Conservation (phyloP, 2,329 filamentous ascomycete species). For the Macroventuria anomochaeta region DNA sequence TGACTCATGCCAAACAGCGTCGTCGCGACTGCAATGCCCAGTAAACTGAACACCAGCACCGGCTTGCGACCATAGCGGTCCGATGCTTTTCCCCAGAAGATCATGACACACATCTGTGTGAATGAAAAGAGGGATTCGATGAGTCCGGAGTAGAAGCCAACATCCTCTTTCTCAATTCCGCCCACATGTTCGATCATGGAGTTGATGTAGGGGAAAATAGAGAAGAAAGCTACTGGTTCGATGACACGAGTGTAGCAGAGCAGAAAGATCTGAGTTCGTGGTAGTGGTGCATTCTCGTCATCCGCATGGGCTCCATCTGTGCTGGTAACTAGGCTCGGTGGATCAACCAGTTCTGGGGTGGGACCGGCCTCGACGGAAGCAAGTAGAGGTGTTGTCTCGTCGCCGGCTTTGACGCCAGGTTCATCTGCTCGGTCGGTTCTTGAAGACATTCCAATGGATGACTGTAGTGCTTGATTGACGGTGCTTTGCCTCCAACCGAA, state of each 20-base stretch:
- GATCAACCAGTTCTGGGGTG: constrained; percentile 20
- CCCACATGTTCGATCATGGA: constrained; percentile 76
- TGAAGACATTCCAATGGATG: not conserved
- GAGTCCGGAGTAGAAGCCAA: constrained; percentile 80
- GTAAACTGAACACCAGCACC: constrained; percentile 70
- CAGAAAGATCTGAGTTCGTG: constrained; percentile 65
- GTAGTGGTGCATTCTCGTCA: constrained; percentile 38
- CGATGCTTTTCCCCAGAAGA: constrained; percentile 72
- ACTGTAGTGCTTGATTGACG: not conserved
- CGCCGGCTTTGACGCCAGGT: constrained; percentile 3
- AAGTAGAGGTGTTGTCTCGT: constrained; percentile 43
- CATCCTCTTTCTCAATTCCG: constrained; percentile 65
- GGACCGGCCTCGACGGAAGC: constrained; percentile 25
- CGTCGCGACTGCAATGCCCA: constrained; percentile 67
- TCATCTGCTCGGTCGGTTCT: not conserved
- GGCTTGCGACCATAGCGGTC: constrained; percentile 77
- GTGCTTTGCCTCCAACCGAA: not conserved
- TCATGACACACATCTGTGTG: constrained; percentile 79
- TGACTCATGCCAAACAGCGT: constrained; percentile 72
- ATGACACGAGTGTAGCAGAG: constrained; percentile 76
- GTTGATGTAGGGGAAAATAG: constrained; percentile 81
- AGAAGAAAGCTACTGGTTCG: constrained; percentile 83
- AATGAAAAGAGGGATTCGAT: constrained; percentile 75
- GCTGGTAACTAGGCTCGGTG: constrained; percentile 1
- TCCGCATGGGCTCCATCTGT: constrained; percentile 17